These are phyloP conservation scores for Castanospermum australe DNA, from an alignment of 306 rosid genomes.

Conservation along the genomic window DNA sequence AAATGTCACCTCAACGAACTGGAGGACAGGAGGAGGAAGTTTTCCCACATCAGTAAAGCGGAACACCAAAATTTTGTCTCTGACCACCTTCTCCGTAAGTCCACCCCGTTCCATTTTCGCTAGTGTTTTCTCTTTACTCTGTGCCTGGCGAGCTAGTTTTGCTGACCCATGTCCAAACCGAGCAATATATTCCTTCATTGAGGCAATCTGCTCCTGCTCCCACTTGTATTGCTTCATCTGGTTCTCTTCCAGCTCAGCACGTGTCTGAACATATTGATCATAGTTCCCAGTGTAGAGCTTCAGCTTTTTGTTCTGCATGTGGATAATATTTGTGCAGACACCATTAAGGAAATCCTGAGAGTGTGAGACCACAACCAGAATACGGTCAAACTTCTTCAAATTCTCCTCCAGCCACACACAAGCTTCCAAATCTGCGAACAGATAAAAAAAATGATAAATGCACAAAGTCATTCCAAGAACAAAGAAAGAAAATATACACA, in stretches of 20 bases:
- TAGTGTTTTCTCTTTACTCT: slow-evolving; percentile 92
- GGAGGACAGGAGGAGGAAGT: slow-evolving; percentile 98
- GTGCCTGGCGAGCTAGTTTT: slow-evolving; percentile 96
- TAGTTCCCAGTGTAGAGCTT: slow-evolving; percentile 85
- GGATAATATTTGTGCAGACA: slow-evolving; percentile 96
- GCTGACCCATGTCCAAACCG: slow-evolving; percentile 98
- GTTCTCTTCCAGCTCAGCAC: slow-evolving; percentile 91
- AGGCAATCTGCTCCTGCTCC: slow-evolving; percentile 96
- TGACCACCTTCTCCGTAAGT: slow-evolving; percentile 79
- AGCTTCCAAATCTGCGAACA: slow-evolving; percentile 60
- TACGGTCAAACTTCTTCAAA: slow-evolving; percentile 89
- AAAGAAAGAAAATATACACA: neutral
- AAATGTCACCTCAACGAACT: slow-evolving; percentile 82
- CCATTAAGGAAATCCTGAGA: slow-evolving; percentile 97
- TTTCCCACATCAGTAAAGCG: slow-evolving; percentile 94
- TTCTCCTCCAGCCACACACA: slow-evolving; percentile 99
- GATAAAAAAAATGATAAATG: neutral
- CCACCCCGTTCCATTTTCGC: slow-evolving; percentile 99
- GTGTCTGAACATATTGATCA: slow-evolving; percentile 94
- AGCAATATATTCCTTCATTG: slow-evolving; percentile 95
- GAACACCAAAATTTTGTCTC: slow-evolving; percentile 75
- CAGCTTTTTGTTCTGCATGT: slow-evolving; percentile 83
- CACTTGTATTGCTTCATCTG: slow-evolving; percentile 97
- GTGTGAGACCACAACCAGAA: slow-evolving; percentile 90
- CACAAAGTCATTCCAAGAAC: neutral